phyloP scores from a whole-genome alignment of 306 rosid species.

The Malus orientalis region DNA sequence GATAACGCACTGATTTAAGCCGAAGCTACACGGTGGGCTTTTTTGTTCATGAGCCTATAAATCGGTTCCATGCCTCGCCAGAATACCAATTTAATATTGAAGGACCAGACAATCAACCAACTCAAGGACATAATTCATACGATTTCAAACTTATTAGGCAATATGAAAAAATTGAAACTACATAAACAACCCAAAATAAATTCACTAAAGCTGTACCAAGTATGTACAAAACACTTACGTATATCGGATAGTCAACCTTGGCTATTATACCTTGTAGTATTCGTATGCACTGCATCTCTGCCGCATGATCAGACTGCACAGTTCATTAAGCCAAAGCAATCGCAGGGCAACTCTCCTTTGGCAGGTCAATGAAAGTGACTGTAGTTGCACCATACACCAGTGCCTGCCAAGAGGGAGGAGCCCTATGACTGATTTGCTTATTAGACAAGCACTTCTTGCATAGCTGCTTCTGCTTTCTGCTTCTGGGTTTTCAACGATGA shows the following conservation, averaged over 20 bases:
- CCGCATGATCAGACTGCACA: neutral
- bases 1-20: too few species aligned
- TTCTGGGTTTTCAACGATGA: neutral
- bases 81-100: too few species aligned
- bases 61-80: too few species aligned
- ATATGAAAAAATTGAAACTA: too few species aligned
- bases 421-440: constrained; percentile 57
- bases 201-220: neutral
- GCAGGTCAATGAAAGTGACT: constrained; percentile 13
- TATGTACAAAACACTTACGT: neutral
- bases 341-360: constrained; percentile 66
- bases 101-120: too few species aligned
- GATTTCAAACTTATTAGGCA: too few species aligned
- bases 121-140: too few species aligned
- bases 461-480: constrained; percentile 15
- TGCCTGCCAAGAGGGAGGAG: constrained; percentile 54
- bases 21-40: too few species aligned
- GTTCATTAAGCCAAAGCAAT: constrained; percentile 35
- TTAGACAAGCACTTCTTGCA: neutral
- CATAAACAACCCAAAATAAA: neutral
- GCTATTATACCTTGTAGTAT: constrained; percentile 12
- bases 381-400: neutral
- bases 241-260: constrained; percentile 15
- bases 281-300: neutral
- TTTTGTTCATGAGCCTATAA: too few species aligned